phyloP scores from a whole-genome alignment of 805 yeast genomes.

The Naumovozyma castellii region DNA sequence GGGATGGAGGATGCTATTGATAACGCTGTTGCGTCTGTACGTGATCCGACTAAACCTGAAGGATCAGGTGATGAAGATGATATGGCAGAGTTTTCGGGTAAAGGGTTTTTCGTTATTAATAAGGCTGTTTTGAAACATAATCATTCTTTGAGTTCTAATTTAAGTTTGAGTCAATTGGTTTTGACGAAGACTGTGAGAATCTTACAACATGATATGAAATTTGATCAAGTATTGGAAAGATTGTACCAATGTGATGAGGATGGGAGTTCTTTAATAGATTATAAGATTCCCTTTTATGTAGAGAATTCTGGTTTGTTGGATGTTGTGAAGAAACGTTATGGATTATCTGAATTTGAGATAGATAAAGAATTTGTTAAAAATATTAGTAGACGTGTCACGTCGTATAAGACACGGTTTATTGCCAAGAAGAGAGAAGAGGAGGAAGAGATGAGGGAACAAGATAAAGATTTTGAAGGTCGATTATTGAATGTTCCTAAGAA shows the following conservation, averaged over 20 bases:
- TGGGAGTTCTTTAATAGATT: slow-evolving; percentile 25
- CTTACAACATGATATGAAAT: slow-evolving; percentile 27
- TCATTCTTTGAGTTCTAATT: slow-evolving; percentile 28
- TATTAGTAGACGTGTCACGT: slow-evolving; percentile 29
- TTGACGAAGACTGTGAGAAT: slow-evolving; percentile 28
- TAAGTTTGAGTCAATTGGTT: slow-evolving; percentile 25
- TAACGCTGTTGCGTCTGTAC: slow-evolving; percentile 1
- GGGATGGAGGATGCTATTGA: neutral
- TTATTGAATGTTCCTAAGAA: neutral
- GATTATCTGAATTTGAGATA: slow-evolving; percentile 24
- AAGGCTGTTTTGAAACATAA: slow-evolving; percentile 30
- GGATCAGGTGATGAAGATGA: slow-evolving; percentile 4
- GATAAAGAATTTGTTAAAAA: slow-evolving; percentile 23
- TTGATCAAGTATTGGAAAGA: slow-evolving; percentile 24
- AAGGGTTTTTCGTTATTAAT: slow-evolving; percentile 29
- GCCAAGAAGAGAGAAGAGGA: slow-evolving; percentile 19
- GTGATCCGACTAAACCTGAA: slow-evolving; percentile 5
- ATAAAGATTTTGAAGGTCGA: neutral
- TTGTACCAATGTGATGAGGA: slow-evolving; percentile 22
- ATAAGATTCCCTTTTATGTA: slow-evolving; percentile 27
- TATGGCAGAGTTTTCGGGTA: neutral
- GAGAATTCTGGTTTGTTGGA: slow-evolving; percentile 28
- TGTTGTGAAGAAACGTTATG: slow-evolving; percentile 25
- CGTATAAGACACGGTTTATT: slow-evolving; percentile 30
- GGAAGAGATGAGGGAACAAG: neutral